Evolutionary conservation across 2,329 filamentous ascomycete genomes (phyloP).

Genomic region (Hypoxylon sp.): DNA sequence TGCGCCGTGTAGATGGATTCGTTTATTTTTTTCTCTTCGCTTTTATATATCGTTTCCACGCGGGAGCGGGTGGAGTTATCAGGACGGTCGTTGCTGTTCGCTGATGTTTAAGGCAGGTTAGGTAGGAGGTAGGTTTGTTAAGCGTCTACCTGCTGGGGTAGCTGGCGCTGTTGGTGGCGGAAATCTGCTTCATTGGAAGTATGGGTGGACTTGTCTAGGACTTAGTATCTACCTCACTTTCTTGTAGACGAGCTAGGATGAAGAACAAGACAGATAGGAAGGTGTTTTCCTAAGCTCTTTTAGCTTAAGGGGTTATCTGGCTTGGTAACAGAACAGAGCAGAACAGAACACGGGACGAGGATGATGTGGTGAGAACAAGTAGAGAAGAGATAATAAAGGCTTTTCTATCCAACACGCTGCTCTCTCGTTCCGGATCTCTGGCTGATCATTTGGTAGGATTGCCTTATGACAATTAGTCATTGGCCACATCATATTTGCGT

Average conservation of each 20-base stretch:
- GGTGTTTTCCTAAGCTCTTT: background rate
- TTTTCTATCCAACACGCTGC: background rate
- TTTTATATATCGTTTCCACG: background rate
- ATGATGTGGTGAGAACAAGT: background rate
- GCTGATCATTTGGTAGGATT: background rate
- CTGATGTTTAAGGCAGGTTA: background rate
- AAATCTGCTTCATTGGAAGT: background rate
- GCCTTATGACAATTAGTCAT: too few species aligned
- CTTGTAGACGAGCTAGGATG: background rate
- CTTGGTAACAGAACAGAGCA: background rate
- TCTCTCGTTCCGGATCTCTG: background rate
- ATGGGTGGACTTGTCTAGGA: background rate
- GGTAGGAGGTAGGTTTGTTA: background rate
- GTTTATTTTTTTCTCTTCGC: background rate
- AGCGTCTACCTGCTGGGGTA: background rate
- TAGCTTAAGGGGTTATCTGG: background rate
- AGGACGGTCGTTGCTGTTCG: background rate
- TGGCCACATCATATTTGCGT: too few species aligned
- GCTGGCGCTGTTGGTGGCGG: background rate
- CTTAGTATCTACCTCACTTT: background rate
- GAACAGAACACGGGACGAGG: background rate
- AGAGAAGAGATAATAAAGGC: conserved; percentile 1
- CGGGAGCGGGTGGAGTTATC: conserved; percentile 9
- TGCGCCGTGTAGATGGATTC: background rate
- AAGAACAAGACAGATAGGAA: background rate